Evolutionary conservation across 768 basidiomycete species (phyloP).

Genomic region (Tricholoma sp.): DNA sequence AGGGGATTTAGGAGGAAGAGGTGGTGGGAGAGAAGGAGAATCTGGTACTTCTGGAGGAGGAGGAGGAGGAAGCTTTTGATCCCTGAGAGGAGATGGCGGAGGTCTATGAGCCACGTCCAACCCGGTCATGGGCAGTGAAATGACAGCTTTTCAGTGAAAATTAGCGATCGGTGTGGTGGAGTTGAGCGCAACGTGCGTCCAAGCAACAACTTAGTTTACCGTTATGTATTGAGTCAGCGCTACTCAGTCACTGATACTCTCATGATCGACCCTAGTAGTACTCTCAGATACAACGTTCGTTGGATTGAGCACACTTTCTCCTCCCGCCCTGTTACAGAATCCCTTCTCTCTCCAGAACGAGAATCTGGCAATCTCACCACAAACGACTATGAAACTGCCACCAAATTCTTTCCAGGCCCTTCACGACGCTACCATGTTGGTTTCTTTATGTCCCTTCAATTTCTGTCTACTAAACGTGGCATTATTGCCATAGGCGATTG

Average conservation of each 20-base stretch:
- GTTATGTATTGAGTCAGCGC: no score
- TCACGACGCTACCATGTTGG: constrained; percentile 35
- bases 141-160: not conserved
- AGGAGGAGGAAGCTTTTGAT: not conserved
- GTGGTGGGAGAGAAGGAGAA: constrained; percentile 2
- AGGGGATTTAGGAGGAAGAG: constrained; percentile 5
- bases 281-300: constrained; percentile 25
- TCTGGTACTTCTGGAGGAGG: constrained; percentile 1
- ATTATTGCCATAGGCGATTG: constrained; percentile 9
- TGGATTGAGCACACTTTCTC: constrained; percentile 42
- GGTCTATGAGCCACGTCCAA: constrained; percentile 11
- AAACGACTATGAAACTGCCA: constrained; percentile 53
- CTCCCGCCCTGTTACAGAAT: constrained; percentile 34
- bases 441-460: constrained; percentile 4
- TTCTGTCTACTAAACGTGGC: not conserved
- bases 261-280: constrained; percentile 4
- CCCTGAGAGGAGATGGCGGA: not conserved
- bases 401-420: constrained; percentile 47
- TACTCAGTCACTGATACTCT: not conserved
- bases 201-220: not conserved
- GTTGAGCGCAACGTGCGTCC: not conserved
- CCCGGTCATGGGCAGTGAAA: constrained; percentile 8
- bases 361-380: constrained; percentile 44
- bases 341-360: constrained; percentile 48
- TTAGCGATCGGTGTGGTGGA: not conserved